A percentile compares a stretch with the other conserved stretches of the same genome.
phyloP scores from a whole-genome alignment of 1,284 basidiomycete genomes.

The Porogramme epimiltina region DNA sequence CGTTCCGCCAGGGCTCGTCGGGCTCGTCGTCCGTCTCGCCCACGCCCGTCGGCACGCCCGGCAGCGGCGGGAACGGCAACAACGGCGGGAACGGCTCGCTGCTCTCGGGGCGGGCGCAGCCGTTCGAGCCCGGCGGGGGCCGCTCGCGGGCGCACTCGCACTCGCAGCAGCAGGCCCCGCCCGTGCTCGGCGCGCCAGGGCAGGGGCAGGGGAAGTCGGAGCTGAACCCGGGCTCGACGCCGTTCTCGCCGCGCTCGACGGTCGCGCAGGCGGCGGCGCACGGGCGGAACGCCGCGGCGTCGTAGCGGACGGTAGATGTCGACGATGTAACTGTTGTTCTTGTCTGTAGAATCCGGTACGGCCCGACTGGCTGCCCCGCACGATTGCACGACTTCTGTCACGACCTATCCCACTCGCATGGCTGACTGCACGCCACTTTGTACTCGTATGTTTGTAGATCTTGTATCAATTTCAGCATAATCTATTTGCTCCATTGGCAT shows the following conservation, averaged over 20 bases:
- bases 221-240: constrained; percentile 32
- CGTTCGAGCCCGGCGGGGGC: constrained; percentile 31
- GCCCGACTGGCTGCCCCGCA: too few relatives aligned
- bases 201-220: constrained; percentile 25
- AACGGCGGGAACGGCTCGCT: too few relatives aligned
- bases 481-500: too few relatives aligned
- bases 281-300: background rate
- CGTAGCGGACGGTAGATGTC: background rate
- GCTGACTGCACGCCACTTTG: too few relatives aligned
- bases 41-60: constrained; percentile 2
- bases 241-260: constrained; percentile 27
- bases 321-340: too few relatives aligned
- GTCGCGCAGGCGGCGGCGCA: constrained; percentile 11
- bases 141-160: constrained; percentile 11
- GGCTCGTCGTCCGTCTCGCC: constrained; percentile 24
- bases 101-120: constrained; percentile 34
- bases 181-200: background rate
- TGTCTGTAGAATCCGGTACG: too few relatives aligned
- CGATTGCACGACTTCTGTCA: too few relatives aligned
- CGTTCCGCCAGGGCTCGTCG: constrained; percentile 14
- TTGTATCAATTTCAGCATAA: too few relatives aligned
- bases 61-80: constrained; percentile 2
- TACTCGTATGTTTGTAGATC: too few relatives aligned
- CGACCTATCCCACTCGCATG: too few relatives aligned
- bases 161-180: constrained; percentile 6